Conservation (phyloP, 1,139 yeast species). For the Tardiomyces blankii region DNA sequence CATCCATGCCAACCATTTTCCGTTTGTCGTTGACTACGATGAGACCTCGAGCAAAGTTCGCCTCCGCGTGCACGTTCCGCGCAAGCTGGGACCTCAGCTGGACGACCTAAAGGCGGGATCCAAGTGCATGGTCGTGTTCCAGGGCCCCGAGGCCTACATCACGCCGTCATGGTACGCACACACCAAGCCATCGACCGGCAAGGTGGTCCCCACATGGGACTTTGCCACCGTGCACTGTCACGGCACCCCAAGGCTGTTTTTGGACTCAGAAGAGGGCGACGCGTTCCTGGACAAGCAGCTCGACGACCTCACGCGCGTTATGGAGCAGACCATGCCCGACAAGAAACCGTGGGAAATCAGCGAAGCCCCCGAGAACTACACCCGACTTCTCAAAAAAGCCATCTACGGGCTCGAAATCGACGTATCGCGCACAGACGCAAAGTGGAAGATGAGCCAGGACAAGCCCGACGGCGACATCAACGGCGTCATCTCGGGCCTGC, state of each 20-base stretch:
- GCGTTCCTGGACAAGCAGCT: conserved; percentile 9
- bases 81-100: conserved; percentile 38
- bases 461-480: conserved; percentile 34
- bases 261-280: conserved; percentile 3
- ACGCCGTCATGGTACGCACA: conserved; percentile 47
- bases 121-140: conserved; percentile 42
- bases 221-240: conserved; percentile 47
- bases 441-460: conserved; percentile 53
- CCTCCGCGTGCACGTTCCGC: conserved; percentile 49
- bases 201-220: conserved; percentile 66
- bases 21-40: conserved; percentile 36
- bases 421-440: conserved; percentile 34
- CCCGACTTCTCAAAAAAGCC: conserved; percentile 2
- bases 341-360: conserved; percentile 3
- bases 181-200: conserved; percentile 43
- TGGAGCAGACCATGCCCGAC: conserved; percentile 3
- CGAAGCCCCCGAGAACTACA: conserved; percentile 6
- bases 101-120: conserved; percentile 29
- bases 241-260: conserved; percentile 8
- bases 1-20: conserved; percentile 43
- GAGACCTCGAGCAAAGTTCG: conserved; percentile 31
- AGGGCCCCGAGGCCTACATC: conserved; percentile 43
- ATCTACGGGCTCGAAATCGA: not conserved
- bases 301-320: conserved; percentile 1
- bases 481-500: conserved; percentile 30